Evolutionary conservation across 2,329 filamentous ascomycete genomes (phyloP), one percentile per base, ranked within the genome.

Genomic region (Penicillium fuscoglaucum): DNA sequence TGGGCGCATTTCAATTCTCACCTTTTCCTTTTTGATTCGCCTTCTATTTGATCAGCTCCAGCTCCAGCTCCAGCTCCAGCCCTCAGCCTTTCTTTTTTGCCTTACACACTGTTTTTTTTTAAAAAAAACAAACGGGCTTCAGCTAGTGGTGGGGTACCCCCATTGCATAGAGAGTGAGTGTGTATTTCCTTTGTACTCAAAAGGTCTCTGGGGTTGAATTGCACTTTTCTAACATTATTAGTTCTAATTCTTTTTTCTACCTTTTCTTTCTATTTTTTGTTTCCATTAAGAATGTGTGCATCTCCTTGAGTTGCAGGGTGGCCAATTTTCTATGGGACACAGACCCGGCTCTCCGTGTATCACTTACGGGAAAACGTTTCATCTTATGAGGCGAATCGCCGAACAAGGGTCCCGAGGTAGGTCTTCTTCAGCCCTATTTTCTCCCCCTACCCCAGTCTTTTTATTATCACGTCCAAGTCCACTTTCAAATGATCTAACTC

Each of bases 321-420:
- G 35, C 52, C 55, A 60, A 59, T 41, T 61, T 61, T 66, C 66
- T 60, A 68, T 68, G 64, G 63, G 61, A 66, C 60, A 66, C 59
- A 63, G 58, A 61, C 63, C 59, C 52, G 58, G 64, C 54, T 64
- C 54, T 52, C 47, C 63, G 64, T 68, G 64, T 67, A 61, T 66
- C 57, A 68, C 63, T 62, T 52, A 59, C 58, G 60, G 58, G 55
- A 57, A 61, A 66, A 64, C 64, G 64, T 66, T 66, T 66, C 64
- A 66, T 65, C 62, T 61, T 57, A 66, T 67, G 63, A 66, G 64
- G 65, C 64, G 61, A 66, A 62, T 68, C 64, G 64, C 64, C 60
- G 41, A 61, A 53, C 51, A 46, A 63, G 61, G 60, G 62, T 58
- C 48, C 58, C 56, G 56, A 60, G 58, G 58, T 58, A 59, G 57